Percentiles rank a stretch among this genome's conserved stretches.
Conservation (phyloP, 163 green algal species). For the Chloromonas sp. region DNA sequence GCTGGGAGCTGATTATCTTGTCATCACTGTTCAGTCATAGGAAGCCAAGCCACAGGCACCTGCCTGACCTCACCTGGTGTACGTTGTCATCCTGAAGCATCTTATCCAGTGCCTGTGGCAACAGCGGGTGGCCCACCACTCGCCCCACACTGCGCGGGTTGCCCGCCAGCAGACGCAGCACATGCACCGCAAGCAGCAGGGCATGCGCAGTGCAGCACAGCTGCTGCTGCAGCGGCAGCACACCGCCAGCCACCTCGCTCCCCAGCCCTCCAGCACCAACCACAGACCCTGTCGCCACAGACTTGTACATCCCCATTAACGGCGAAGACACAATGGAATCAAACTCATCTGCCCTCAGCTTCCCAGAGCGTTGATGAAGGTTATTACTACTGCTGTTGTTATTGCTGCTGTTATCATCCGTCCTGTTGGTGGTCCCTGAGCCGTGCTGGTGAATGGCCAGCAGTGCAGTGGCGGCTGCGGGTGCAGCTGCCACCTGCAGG, state of each 20-base stretch:
- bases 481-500: background rate
- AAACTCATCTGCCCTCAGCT: too few species aligned
- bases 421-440: too few species aligned
- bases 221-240: background rate
- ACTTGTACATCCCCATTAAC: too few species aligned
- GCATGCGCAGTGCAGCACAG: background rate
- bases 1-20: too few species aligned
- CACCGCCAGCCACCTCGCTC: background rate
- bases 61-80: background rate
- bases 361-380: too few species aligned
- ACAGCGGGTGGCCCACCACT: background rate
- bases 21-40: too few species aligned
- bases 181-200: background rate
- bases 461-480: background rate
- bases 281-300: background rate
- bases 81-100: background rate
- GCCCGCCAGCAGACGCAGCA: background rate
- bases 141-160: background rate
- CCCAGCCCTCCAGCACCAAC: background rate
- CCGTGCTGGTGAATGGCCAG: background rate
- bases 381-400: too few species aligned
- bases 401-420: too few species aligned
- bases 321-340: too few species aligned
- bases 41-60: too few species aligned
- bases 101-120: background rate